phyloP scores from a whole-genome alignment of 1,139 yeast genomes.

The Magnusiomyces magnusii region DNA sequence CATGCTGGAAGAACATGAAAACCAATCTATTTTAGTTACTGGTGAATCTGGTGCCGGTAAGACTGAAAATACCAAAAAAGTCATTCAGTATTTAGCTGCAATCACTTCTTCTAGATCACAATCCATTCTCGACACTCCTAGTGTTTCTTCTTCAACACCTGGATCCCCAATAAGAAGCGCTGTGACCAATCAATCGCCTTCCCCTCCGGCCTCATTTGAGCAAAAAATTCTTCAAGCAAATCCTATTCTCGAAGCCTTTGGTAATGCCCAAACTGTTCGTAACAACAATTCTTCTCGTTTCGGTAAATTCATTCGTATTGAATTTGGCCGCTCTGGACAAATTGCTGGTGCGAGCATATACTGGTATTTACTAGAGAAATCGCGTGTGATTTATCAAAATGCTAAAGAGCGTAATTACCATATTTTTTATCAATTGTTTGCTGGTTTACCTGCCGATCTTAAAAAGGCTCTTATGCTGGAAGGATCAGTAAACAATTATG shows the following conservation, averaged over 20 bases:
- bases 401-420: constrained; percentile 82
- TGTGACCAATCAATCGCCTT: constrained; percentile 9
- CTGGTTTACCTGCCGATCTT: constrained; percentile 52
- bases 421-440: constrained; percentile 77
- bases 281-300: constrained; percentile 95
- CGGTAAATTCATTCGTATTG: constrained; percentile 91
- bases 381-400: constrained; percentile 82
- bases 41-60: constrained; percentile 99
- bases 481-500: constrained; percentile 40
- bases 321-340: constrained; percentile 55
- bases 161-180: not conserved
- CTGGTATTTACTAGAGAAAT: constrained; percentile 89
- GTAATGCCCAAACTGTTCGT: constrained; percentile 93
- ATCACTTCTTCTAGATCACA: constrained; percentile 42
- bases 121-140: constrained; percentile 11
- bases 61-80: constrained; percentile 95
- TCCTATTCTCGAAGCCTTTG: constrained; percentile 93
- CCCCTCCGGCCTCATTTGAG: constrained; percentile 47
- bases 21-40: constrained; percentile 89
- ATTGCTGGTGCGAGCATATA: constrained; percentile 89
- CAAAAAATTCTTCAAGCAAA: constrained; percentile 86
- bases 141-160: constrained; percentile 16
- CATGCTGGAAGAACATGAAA: constrained; percentile 58
- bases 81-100: constrained; percentile 84
- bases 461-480: constrained; percentile 45